Base-by-base conservation (phyloP, 352 stramenopile genomes). In the Phytopythium helicoides region DNA sequence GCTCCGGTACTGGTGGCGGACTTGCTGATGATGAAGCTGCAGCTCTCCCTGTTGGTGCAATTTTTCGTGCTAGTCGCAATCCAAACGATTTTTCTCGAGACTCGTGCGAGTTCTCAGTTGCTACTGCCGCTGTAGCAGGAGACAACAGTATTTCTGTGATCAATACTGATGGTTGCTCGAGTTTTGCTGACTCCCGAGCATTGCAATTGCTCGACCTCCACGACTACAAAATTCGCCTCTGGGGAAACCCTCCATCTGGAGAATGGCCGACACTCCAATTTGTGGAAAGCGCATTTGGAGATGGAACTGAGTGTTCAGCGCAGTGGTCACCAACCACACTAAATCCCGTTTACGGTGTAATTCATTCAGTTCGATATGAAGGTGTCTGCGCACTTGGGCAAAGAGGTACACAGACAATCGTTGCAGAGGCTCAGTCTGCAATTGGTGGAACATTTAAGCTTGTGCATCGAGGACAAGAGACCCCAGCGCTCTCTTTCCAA, bases 371-470 rank as follows among this genome's bases (percentile, higher is more conserved):
- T 21, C 84, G 81, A 56, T 91, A 90, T 39, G 68, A 89, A 71
- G 83, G 80, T 0, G 14, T 58, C 6, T 93, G 83, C 49, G 72
- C 63, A 1, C 53, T 61, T 25, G 83, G 78, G 1, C 68, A 68
- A 18, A 50, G 48, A 22, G 76, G 73, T 1, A 77, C 74, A 1
- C 83, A 93, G 49, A 90, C 83, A 9, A 87, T 93, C 56, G 54
- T 91, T 7, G 83, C 72, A 0, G 81, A 91, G 23, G 83, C 72
- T 1, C 51, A 59, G 0, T 97, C 90, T 23, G 81, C 76, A 1
- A 80, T 98, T 11, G 82, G 81, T 11, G 95, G 95, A 0, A 89
- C 74, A 21, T 98, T 98, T 51, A 89, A 75, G 5, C 62, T 99
- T 0, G 87, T 74, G 8, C 98, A 98, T 59, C 66, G 86, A 33